Conservation (phyloP, 805 yeast species). For the Myxozyma kluyveri region DNA sequence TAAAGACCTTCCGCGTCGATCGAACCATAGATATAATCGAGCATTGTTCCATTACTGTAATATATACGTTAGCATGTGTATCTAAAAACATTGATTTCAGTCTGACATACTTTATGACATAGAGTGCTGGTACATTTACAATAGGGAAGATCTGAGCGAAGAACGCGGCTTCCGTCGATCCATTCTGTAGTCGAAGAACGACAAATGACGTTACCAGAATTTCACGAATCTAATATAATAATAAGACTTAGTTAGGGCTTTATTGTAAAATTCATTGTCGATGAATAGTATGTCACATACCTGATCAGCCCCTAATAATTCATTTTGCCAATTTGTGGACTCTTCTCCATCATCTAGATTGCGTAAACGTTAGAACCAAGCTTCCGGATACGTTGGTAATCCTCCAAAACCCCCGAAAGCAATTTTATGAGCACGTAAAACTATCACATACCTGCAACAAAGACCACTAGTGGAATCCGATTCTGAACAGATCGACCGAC, state of each 20-base stretch:
- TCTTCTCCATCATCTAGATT: conserved; percentile 24
- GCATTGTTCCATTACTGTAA: conserved; percentile 21
- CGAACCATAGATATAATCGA: conserved; percentile 25
- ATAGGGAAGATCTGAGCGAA: conserved; percentile 59
- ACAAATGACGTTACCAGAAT: conserved; percentile 39
- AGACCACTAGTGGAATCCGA: conserved; percentile 23
- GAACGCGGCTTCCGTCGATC: conserved; percentile 45
- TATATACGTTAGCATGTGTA: not conserved
- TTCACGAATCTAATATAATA: conserved; percentile 18
- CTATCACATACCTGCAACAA: conserved; percentile 18
- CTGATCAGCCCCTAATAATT: conserved; percentile 13
- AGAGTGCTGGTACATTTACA: conserved; percentile 53
- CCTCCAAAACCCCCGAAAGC: not conserved
- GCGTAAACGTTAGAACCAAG: not conserved
- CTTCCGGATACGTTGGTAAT: not conserved
- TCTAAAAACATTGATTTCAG: not conserved
- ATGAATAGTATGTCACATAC: conserved; percentile 5
- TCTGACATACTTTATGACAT: conserved; percentile 47
- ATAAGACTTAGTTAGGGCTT: not conserved
- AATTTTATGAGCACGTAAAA: not conserved
- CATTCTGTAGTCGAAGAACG: conserved; percentile 44
- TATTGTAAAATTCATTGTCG: not conserved
- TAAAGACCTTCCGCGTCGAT: conserved; percentile 3
- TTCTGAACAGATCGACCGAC: conserved; percentile 22
- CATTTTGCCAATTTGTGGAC: conserved; percentile 20